These are phyloP conservation scores for Debaryomyces coudertii DNA, from an alignment of 1,139 yeast genomes.

Conservation along the genomic window DNA sequence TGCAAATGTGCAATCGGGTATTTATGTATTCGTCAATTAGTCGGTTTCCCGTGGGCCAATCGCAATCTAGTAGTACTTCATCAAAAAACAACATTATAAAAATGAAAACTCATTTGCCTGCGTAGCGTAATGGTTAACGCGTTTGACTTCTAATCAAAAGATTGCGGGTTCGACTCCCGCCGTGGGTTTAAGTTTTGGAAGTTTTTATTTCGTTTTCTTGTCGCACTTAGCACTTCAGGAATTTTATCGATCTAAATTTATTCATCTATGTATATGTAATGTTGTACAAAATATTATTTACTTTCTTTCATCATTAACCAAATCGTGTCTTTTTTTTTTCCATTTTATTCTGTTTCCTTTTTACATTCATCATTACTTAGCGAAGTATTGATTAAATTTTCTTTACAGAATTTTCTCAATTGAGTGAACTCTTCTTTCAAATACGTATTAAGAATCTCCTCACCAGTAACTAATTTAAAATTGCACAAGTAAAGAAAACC, in stretches of 20 bases:
- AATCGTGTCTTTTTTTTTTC: background rate
- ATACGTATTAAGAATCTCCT: constrained; percentile 35
- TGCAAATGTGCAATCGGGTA: too few relatives aligned
- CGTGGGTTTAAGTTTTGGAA: too few relatives aligned
- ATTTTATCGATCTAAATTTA: constrained; percentile 26
- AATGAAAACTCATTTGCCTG: too few relatives aligned
- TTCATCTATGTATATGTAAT: constrained; percentile 7
- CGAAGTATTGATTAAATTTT: constrained; percentile 8
- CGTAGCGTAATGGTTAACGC: constrained; percentile 55
- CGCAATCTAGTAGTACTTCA: too few relatives aligned
- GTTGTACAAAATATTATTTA: background rate
- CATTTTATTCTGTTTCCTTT: background rate
- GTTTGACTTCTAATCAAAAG: constrained; percentile 53
- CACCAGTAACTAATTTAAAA: constrained; percentile 44
- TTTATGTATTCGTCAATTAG: too few relatives aligned
- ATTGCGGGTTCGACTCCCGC: constrained; percentile 55
- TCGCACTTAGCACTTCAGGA: too few relatives aligned
- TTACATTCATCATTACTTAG: background rate
- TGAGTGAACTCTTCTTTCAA: constrained; percentile 33
- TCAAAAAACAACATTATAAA: too few relatives aligned
- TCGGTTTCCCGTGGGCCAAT: too few relatives aligned
- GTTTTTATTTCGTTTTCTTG: too few relatives aligned
- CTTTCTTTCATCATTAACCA: background rate
- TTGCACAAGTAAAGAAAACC: constrained; percentile 46
- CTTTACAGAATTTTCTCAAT: constrained; percentile 28